Evolutionary conservation across 768 basidiomycete species (phyloP), one percentile per base, ranked within the genome.

Genomic region (Lactifluus pinguis): DNA sequence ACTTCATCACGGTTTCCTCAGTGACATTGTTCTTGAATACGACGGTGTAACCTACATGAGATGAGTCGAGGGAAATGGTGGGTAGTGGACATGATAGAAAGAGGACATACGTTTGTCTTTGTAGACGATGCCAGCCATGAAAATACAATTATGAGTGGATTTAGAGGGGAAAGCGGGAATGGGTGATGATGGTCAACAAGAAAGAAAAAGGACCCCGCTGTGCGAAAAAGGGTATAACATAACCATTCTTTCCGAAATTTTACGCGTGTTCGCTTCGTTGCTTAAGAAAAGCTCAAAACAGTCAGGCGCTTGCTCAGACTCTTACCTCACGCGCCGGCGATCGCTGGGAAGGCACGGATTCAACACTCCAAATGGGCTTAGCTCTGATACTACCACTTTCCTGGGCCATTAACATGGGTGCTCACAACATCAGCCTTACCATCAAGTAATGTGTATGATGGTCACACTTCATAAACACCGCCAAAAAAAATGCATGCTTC

Each of bases 1-100:
- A 54, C 29, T 58, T 62, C 30, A 19, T 15, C 17, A 62, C 61
- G 1, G 57, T 58, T 19, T 54, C 61, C 32, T 62, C 61, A 4
- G 39, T 49, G 41, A 62, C 56, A 4, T 32, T 25, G 47, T 58
- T 17, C 38, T 58, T 62, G 52, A 62, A 62, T 19, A 62, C 61
- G 34, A 62, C 8, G 2, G 52, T 57, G 34, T 58, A 62, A 36
- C 61, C 61, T 62, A 41, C n/a, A 53, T 4, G n/a, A 38, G 52
- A 32, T 45, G 44, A 58, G 57, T 34, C 6, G 6, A 21, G 30
- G 6, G 30, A 32, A 5, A 42, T 21, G 6, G 32, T 25, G 34
- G 10, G 34, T 7, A 4, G 17, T 9, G 8, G 32, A 19, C 4
- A 49, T 5, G 4, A n/a, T 44, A 25, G 29, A 14, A 25, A 19